Conservation (phyloP, 306 rosid genomes). For the Luffa acutangula region DNA sequence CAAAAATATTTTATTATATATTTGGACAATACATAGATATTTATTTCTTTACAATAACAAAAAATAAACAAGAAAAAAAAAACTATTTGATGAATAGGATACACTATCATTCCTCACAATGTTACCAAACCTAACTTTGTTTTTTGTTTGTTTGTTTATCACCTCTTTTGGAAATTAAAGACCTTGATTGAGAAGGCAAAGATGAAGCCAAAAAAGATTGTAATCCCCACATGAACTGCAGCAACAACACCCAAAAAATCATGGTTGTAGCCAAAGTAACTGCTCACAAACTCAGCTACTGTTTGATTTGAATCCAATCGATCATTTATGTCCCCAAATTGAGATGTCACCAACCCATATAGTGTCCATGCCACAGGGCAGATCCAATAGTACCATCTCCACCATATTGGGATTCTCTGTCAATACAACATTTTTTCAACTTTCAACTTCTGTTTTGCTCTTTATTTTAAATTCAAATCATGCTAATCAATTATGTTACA, state of each 20-base stretch:
- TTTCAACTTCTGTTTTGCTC: background rate
- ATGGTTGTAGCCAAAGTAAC: slow-evolving; percentile 17
- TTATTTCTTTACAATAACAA: background rate
- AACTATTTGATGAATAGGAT: background rate
- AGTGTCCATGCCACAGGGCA: slow-evolving; percentile 29
- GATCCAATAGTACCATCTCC: slow-evolving; percentile 37
- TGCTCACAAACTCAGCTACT: slow-evolving; percentile 18
- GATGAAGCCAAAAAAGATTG: slow-evolving; percentile 24
- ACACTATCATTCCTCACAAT: background rate
- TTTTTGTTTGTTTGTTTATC: background rate
- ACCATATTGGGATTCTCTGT: slow-evolving; percentile 33
- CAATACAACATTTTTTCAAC: background rate
- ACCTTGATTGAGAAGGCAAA: slow-evolving; percentile 27
- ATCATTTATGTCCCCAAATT: slow-evolving; percentile 19
- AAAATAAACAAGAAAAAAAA: background rate
- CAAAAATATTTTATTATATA: background rate
- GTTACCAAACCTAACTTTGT: background rate
- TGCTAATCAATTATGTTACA: background rate
- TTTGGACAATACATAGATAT: background rate
- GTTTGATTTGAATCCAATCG: slow-evolving; percentile 1
- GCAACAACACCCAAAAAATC: slow-evolving; percentile 22
- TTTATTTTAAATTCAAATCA: background rate
- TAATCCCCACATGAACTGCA: slow-evolving; percentile 17
- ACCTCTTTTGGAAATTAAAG: slow-evolving; percentile 25
- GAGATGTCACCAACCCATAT: slow-evolving; percentile 24